These are phyloP conservation scores for Asterophora parasitica DNA, from an alignment of 768 basidiomycete genomes.

Conservation along the genomic window DNA sequence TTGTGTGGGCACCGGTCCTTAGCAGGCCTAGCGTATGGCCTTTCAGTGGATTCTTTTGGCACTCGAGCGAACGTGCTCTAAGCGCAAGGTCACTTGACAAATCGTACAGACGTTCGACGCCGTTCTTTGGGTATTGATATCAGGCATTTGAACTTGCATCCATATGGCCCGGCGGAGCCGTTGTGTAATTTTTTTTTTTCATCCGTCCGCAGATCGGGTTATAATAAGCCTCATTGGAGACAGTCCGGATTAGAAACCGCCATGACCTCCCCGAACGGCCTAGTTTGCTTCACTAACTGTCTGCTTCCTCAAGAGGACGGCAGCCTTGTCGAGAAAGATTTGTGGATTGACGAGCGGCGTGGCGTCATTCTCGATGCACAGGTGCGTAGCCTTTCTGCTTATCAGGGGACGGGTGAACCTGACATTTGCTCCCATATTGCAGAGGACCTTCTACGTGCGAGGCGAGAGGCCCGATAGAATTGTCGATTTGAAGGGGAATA, in stretches of 20 bases:
- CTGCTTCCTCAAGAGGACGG: constrained; percentile 78
- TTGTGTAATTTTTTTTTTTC: constrained; percentile 11
- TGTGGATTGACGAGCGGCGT: constrained; percentile 75
- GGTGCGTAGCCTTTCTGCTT: constrained; percentile 30
- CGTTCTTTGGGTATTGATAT: constrained; percentile 3
- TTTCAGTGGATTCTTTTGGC: constrained; percentile 2
- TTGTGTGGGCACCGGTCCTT: no score
- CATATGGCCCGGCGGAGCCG: constrained; percentile 13
- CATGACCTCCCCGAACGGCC: constrained; percentile 52
- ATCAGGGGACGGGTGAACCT: constrained; percentile 8
- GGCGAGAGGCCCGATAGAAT: constrained; percentile 56
- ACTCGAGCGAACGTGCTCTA: constrained; percentile 4
- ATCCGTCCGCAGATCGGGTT: neutral
- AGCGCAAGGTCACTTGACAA: constrained; percentile 1
- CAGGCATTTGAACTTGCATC: constrained; percentile 1
- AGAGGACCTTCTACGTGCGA: constrained; percentile 66
- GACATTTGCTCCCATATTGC: neutral
- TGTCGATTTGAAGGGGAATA: constrained; percentile 71
- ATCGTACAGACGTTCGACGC: neutral
- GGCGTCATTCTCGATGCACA: constrained; percentile 77
- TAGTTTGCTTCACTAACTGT: constrained; percentile 88
- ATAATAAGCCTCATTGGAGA: constrained; percentile 3
- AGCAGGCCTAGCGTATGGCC: neutral
- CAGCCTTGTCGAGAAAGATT: constrained; percentile 62
- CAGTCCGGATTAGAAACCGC: constrained; percentile 1